These are phyloP conservation scores for Agaricus sinodeliciosus DNA, from an alignment of 768 basidiomycete genomes.

Conservation along the genomic window DNA sequence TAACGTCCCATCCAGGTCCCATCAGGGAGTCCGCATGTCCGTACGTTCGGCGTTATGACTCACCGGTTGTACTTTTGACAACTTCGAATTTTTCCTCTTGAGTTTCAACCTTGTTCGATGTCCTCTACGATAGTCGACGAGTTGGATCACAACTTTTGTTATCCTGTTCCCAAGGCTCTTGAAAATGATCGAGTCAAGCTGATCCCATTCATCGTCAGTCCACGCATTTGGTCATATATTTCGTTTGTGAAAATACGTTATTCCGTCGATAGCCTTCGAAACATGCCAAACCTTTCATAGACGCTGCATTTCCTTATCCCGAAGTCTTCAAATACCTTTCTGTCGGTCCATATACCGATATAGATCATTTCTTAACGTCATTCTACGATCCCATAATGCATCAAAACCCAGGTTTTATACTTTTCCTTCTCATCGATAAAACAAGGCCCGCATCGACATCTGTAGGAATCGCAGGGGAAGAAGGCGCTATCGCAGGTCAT, in stretches of 20 bases:
- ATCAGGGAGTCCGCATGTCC: too few species aligned
- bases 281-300: conserved; percentile 36
- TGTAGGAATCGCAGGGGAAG: conserved; percentile 3
- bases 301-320: conserved; percentile 25
- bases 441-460: conserved; percentile 19
- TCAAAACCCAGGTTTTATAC: conserved; percentile 25
- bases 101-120: background rate
- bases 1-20: too few species aligned
- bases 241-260: background rate
- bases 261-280: conserved; percentile 29
- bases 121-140: background rate
- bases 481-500: conserved; percentile 40
- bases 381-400: conserved; percentile 30
- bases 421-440: conserved; percentile 54
- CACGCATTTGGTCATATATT: background rate
- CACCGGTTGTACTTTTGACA: too few species aligned
- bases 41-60: too few species aligned
- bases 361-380: conserved; percentile 26
- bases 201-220: conserved; percentile 41
- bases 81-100: too few species aligned
- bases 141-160: conserved; percentile 45
- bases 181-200: conserved; percentile 44
- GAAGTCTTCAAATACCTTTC: conserved; percentile 43
- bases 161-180: conserved; percentile 34
- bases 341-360: conserved; percentile 38